Conservation (phyloP, 768 basidiomycete genomes). For the Atractiella rhizophila region DNA sequence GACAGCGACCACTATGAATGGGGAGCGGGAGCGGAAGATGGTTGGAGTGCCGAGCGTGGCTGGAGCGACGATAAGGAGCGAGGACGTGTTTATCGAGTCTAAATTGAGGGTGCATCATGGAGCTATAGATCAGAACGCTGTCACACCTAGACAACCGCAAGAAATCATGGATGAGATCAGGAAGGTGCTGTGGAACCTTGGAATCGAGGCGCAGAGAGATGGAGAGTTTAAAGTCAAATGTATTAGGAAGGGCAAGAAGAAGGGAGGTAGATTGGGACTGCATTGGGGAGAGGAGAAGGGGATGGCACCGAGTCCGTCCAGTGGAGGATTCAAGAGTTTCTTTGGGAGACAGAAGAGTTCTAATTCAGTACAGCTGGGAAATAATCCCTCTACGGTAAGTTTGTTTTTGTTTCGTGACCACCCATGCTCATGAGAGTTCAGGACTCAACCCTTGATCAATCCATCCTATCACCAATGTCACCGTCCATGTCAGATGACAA, state of each 20-base stretch:
- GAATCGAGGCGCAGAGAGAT: conserved; percentile 64
- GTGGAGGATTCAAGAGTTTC: conserved; percentile 8
- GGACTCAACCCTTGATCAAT: too few species aligned
- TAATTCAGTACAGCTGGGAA: not conserved
- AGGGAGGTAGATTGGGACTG: conserved; percentile 16
- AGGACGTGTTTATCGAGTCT: conserved; percentile 24
- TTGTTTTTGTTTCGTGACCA: not conserved
- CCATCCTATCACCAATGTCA: not conserved
- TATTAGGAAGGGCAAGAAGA: conserved; percentile 48
- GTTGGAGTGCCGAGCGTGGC: not conserved
- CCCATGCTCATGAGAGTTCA: too few species aligned
- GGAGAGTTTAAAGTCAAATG: conserved; percentile 77
- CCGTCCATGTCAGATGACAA: not conserved
- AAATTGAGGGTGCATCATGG: conserved; percentile 61
- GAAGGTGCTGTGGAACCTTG: conserved; percentile 60
- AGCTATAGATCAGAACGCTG: conserved; percentile 65
- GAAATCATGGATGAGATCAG: conserved; percentile 70
- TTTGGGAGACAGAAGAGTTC: conserved; percentile 10
- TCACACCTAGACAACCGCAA: conserved; percentile 58
- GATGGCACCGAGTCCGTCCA: conserved; percentile 8
- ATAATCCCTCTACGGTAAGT: not conserved
- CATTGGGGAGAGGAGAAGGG: not conserved
- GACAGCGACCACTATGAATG: conserved; percentile 4
- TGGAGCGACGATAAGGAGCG: not conserved
- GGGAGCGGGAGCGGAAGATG: not conserved